Base-by-base conservation (phyloP, 257 asterid species). In the Knoxia roxburghii region DNA sequence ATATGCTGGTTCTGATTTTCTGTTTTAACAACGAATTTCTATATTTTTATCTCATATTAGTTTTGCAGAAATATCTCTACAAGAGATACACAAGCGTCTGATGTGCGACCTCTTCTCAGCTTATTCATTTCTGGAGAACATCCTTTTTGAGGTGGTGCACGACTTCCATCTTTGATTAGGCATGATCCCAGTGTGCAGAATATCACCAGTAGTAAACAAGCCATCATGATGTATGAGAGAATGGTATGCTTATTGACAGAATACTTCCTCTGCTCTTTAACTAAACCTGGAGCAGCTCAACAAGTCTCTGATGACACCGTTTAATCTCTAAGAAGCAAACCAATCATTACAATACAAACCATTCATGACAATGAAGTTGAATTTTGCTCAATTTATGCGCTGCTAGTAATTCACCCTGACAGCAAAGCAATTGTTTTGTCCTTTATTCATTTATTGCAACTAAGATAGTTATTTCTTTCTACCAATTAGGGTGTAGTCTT, bases 131-230 rank as follows among this genome's bases (percentile, higher is more conserved):
- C 88, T 21, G 77, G 82, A 39, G 86, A 86, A 66, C 85, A 59
- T 59, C 84, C 91, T 63, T 87, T 87, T 75, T n/a, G 95, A 85
- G 73, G 88, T 88, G 79, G 86, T 89, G 75, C 91, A 92, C 70
- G 97, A 89, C 79, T 92, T 92, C 79, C n/a, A 72, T 92, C 73
- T 89, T 88, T 71, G 98, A 92, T 92, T 46, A 83, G 98, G 78
- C 98, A 92, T 79, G 98, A 92, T 75, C 91, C 89, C 49, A 83
- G 95, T 73, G 87, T 92, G 95, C 98, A 92, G 84, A 88, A 83
- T 75, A 76, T 78, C 77, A 68, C 68, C 72, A 76, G 79, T 57
- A 76, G n/a, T n/a, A n/a, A 80, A 70, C 82, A 74, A 78, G 95
- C 76, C 75, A 85, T 92, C 71, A 68, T 74, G 58, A 86, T 92